Evolutionary conservation across 2,329 filamentous ascomycete genomes (phyloP).

Genomic region (Fusarium buxicola): DNA sequence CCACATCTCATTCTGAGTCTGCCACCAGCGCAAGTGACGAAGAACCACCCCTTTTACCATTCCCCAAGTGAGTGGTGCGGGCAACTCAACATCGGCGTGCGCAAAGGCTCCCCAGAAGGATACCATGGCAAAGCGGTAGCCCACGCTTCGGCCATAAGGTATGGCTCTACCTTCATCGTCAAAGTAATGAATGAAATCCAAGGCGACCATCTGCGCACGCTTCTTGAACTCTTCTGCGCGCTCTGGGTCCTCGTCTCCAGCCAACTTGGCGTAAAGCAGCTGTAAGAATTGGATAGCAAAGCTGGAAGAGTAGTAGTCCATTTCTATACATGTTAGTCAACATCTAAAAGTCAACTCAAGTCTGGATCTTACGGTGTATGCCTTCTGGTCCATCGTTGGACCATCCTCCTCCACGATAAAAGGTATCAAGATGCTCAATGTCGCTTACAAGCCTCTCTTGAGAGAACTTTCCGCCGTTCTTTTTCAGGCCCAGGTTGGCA

Average conservation of each 20-base stretch:
- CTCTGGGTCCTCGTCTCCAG: conserved; percentile 72
- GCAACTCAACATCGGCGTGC: conserved; percentile 79
- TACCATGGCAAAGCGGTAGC: conserved; percentile 88
- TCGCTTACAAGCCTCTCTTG: conserved; percentile 77
- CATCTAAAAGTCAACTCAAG: neutral
- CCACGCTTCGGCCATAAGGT: conserved; percentile 81
- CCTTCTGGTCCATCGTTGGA: conserved; percentile 83
- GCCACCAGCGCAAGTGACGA: conserved; percentile 83
- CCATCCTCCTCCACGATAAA: conserved; percentile 86
- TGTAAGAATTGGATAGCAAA: conserved; percentile 87
- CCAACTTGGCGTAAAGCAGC: conserved; percentile 79
- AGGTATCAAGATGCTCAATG: conserved; percentile 82
- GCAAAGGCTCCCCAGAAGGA: conserved; percentile 84
- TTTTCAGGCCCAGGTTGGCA: conserved; percentile 81
- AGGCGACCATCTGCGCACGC: conserved; percentile 73
- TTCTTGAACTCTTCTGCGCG: conserved; percentile 76
- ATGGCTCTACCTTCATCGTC: conserved; percentile 78
- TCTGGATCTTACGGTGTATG: conserved; percentile 68
- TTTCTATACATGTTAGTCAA: conserved; percentile 60
- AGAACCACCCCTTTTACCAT: conserved; percentile 82
- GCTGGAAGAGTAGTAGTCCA: conserved; percentile 87
- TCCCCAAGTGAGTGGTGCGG: conserved; percentile 79
- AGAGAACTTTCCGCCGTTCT: conserved; percentile 78
- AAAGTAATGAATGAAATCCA: conserved; percentile 81
- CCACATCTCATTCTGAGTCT: conserved; percentile 79